Evolutionary conservation across 805 yeast species (phyloP).

Genomic region (Starmerella asiatica): DNA sequence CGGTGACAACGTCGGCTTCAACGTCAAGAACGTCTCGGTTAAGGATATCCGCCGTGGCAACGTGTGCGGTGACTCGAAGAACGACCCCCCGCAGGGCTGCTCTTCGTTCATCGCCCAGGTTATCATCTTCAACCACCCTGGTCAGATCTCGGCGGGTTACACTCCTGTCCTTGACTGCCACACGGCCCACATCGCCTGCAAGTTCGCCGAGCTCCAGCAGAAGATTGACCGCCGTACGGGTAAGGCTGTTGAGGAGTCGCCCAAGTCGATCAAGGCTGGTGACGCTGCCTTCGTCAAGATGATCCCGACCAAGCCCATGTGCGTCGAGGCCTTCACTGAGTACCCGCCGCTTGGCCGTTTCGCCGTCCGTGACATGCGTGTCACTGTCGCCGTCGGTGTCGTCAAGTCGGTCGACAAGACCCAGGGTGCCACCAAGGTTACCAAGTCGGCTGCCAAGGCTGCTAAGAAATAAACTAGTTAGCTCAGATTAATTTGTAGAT

Average conservation of each 20-base stretch:
- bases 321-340: slow-evolving; percentile 87
- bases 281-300: slow-evolving; percentile 90
- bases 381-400: slow-evolving; percentile 99
- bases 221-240: slow-evolving; percentile 91
- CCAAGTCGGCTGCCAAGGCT: slow-evolving; percentile 89
- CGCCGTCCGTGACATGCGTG: slow-evolving; percentile 99
- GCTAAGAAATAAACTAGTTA: slow-evolving; percentile 45
- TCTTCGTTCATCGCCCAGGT: slow-evolving; percentile 77
- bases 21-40: slow-evolving; percentile 80
- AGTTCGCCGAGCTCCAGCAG: slow-evolving; percentile 62
- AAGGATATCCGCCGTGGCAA: slow-evolving; percentile 87
- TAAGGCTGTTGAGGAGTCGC: slow-evolving; percentile 76
- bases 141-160: slow-evolving; percentile 85
- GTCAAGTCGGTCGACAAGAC: slow-evolving; percentile 88
- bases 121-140: slow-evolving; percentile 80
- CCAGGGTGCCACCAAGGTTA: slow-evolving; percentile 79
- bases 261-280: slow-evolving; percentile 91
- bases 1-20: slow-evolving; percentile 87
- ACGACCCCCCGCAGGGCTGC: slow-evolving; percentile 73
- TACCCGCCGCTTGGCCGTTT: slow-evolving; percentile 97
- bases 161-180: slow-evolving; percentile 85
- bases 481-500: slow-evolving; percentile 5
- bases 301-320: slow-evolving; percentile 81
- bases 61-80: slow-evolving; percentile 82
- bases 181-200: slow-evolving; percentile 89